phyloP scores from a whole-genome alignment of 2,329 filamentous ascomycete species.

The Diatrype stigma region DNA sequence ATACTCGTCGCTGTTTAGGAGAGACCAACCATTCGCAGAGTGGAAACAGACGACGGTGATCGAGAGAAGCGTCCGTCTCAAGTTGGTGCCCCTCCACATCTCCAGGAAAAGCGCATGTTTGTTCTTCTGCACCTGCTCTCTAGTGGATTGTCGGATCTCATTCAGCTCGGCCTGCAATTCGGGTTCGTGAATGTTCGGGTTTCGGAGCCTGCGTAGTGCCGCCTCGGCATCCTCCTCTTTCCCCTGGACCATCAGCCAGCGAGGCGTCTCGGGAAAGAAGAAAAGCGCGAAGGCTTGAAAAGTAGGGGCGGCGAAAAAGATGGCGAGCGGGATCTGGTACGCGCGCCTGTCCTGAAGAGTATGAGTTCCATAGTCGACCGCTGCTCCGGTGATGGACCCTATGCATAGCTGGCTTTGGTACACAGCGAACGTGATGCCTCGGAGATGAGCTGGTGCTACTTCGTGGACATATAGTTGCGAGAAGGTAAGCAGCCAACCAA shows the following conservation, averaged over 20 bases:
- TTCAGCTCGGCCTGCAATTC: conserved; percentile 27
- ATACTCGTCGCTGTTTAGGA: neutral
- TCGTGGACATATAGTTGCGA: conserved; percentile 34
- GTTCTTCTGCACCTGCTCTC: conserved; percentile 21
- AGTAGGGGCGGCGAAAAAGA: conserved; percentile 29
- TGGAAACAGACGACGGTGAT: conserved; percentile 30
- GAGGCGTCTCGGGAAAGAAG: conserved; percentile 34
- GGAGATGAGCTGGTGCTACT: conserved; percentile 30
- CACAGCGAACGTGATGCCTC: conserved; percentile 30
- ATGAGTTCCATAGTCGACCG: conserved; percentile 27
- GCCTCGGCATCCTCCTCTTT: conserved; percentile 25
- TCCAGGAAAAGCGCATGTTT: conserved; percentile 26
- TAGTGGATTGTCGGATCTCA: conserved; percentile 26
- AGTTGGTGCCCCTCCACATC: conserved; percentile 28
- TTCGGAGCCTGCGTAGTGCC: conserved; percentile 24
- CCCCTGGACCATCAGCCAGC: conserved; percentile 35
- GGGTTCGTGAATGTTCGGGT: conserved; percentile 21
- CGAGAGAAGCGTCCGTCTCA: conserved; percentile 25
- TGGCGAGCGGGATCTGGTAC: conserved; percentile 24
- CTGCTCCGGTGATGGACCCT: conserved; percentile 30
- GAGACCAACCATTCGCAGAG: conserved; percentile 23
- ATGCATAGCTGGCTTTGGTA: conserved; percentile 28
- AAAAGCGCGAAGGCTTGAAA: conserved; percentile 27
- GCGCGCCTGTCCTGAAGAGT: conserved; percentile 13
- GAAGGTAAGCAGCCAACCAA: conserved; percentile 33